phyloP scores from a whole-genome alignment of 1,139 yeast genomes.

The Nadsonia commutata region DNA sequence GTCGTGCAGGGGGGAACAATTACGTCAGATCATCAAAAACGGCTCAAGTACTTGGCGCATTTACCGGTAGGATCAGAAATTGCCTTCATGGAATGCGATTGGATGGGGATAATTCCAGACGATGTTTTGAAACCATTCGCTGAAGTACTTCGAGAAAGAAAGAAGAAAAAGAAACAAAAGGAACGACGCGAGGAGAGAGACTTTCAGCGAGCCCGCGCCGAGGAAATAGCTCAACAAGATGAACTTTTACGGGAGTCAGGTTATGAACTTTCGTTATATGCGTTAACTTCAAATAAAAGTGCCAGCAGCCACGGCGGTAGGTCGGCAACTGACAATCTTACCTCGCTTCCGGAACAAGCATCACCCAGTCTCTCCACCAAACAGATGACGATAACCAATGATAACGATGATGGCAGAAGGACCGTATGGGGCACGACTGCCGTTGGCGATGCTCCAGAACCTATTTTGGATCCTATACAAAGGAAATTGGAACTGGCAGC shows the following conservation, averaged over 20 bases:
- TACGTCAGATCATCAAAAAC: constrained; percentile 39
- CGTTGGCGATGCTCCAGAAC: constrained; percentile 14
- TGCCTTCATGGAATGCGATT: constrained; percentile 75
- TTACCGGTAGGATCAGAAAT: constrained; percentile 74
- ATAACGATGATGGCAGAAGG: neutral
- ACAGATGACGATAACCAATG: constrained; percentile 43
- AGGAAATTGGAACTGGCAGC: constrained; percentile 10
- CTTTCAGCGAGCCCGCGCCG: constrained; percentile 9
- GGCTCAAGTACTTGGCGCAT: constrained; percentile 64
- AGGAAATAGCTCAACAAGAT: constrained; percentile 42
- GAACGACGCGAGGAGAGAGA: constrained; percentile 53
- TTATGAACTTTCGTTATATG: constrained; percentile 12
- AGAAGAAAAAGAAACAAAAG: constrained; percentile 38
- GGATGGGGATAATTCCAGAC: constrained; percentile 41
- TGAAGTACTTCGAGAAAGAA: constrained; percentile 46
- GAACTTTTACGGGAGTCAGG: constrained; percentile 24
- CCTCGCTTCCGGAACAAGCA: constrained; percentile 3
- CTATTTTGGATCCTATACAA: constrained; percentile 10
- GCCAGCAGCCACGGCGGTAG: constrained; percentile 5
- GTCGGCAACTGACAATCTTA: constrained; percentile 9
- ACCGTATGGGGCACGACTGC: constrained; percentile 31
- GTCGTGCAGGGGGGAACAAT: constrained; percentile 47
- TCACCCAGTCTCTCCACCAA: constrained; percentile 15
- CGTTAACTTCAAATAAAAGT: constrained; percentile 6
- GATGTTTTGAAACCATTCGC: constrained; percentile 44